phyloP scores from a whole-genome alignment of 768 basidiomycete species.

The Mycena sanguinolenta region DNA sequence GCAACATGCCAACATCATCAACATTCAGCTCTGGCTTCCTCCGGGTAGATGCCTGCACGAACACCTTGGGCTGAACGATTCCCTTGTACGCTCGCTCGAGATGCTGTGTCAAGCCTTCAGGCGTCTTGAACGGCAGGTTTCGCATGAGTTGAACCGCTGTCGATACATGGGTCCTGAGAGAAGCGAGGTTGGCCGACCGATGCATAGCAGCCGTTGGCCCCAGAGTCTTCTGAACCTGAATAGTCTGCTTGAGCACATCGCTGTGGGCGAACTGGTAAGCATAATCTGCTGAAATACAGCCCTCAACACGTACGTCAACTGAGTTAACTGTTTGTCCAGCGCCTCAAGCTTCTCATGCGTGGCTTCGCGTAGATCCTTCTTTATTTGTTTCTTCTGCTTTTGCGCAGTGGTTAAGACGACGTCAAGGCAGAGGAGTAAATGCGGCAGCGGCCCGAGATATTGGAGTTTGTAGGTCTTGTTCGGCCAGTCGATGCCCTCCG shows the following conservation, averaged over 20 bases:
- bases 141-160: slow-evolving; percentile 46
- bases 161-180: slow-evolving; percentile 44
- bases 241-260: slow-evolving; percentile 41
- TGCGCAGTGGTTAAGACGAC: slow-evolving; percentile 41
- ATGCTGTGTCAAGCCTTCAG: slow-evolving; percentile 40
- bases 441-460: slow-evolving; percentile 56
- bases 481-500: slow-evolving; percentile 45
- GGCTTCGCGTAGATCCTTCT: slow-evolving; percentile 44
- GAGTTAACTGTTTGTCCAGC: slow-evolving; percentile 44
- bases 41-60: slow-evolving; percentile 27
- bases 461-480: slow-evolving; percentile 49
- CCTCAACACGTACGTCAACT: slow-evolving; percentile 48
- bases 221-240: slow-evolving; percentile 46
- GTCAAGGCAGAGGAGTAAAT: slow-evolving; percentile 57
- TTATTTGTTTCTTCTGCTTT: slow-evolving; percentile 48
- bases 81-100: slow-evolving; percentile 49
- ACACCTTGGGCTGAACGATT: slow-evolving; percentile 42
- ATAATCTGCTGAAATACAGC: background rate
- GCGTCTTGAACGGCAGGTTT: slow-evolving; percentile 37
- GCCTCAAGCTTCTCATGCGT: slow-evolving; percentile 52
- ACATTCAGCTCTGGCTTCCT: slow-evolving; percentile 25
- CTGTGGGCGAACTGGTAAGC: slow-evolving; percentile 36
- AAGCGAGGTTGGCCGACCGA: slow-evolving; percentile 35
- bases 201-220: slow-evolving; percentile 49
- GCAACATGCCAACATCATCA: slow-evolving; percentile 14